Evolutionary conservation across 352 stramenopile species (phyloP).

Genomic region (Pythium brachiatum): DNA sequence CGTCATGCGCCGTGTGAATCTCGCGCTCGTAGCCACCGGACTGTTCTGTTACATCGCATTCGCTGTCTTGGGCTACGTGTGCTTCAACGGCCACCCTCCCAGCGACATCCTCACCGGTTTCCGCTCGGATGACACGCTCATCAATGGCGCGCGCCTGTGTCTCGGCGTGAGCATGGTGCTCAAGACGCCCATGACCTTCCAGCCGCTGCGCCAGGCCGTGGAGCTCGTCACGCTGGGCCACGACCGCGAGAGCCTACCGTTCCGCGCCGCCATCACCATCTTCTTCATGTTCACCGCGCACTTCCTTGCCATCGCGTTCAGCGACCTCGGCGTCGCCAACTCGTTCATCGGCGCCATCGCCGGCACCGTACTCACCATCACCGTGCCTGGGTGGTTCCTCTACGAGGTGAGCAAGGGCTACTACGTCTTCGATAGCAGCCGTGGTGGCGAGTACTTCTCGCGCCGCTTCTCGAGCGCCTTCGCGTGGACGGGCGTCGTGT

Average conservation of each 20-base stretch:
- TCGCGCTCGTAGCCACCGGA: slow-evolving; percentile 51
- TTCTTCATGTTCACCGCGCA: slow-evolving; percentile 67
- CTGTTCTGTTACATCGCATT: slow-evolving; percentile 64
- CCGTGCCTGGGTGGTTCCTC: slow-evolving; percentile 69
- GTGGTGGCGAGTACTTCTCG: slow-evolving; percentile 46
- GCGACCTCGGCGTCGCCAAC: slow-evolving; percentile 71
- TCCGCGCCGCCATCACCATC: slow-evolving; percentile 64
- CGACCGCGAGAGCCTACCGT: slow-evolving; percentile 64
- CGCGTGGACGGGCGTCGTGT: slow-evolving; percentile 43
- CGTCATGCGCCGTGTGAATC: slow-evolving; percentile 64
- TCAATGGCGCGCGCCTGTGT: slow-evolving; percentile 75
- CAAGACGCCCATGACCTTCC: slow-evolving; percentile 86
- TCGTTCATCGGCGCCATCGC: slow-evolving; percentile 71
- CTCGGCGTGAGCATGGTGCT: slow-evolving; percentile 74
- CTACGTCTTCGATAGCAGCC: slow-evolving; percentile 39
- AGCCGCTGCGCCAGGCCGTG: slow-evolving; percentile 73
- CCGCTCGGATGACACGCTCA: slow-evolving; percentile 55
- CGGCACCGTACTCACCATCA: slow-evolving; percentile 71
- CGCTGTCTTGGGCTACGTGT: slow-evolving; percentile 68
- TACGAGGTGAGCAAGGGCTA: slow-evolving; percentile 66
- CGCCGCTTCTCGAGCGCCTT: slow-evolving; percentile 50
- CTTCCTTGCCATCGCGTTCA: slow-evolving; percentile 56
- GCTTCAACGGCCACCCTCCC: slow-evolving; percentile 78
- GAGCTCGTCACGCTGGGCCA: slow-evolving; percentile 73
- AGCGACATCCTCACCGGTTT: slow-evolving; percentile 84